phyloP scores from a whole-genome alignment of 192 early-diverging fungal genomes.

The Ambispora gerdemannii region DNA sequence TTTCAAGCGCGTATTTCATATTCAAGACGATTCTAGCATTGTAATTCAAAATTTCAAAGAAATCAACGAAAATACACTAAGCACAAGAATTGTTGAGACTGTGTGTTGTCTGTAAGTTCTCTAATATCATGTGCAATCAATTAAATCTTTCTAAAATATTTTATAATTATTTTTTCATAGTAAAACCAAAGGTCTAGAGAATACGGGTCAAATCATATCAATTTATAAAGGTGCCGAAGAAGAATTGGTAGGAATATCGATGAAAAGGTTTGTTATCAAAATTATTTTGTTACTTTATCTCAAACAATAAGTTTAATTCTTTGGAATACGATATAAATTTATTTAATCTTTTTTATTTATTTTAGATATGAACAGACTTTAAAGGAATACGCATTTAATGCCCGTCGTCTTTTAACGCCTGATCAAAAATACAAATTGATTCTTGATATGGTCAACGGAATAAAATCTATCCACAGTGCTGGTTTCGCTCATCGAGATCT shows the following conservation, averaged over 20 bases:
- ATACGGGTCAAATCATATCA: constrained; percentile 55
- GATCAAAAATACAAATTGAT: constrained; percentile 54
- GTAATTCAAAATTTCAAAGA: constrained; percentile 60
- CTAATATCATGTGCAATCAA: neutral
- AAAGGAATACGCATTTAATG: constrained; percentile 56
- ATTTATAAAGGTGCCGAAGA: constrained; percentile 50
- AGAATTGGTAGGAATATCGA: constrained; percentile 56
- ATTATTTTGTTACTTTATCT: neutral
- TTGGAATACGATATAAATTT: too few species aligned
- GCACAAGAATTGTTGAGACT: constrained; percentile 54
- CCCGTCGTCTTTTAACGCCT: constrained; percentile 48
- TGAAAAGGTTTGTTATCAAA: constrained; percentile 45
- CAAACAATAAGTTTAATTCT: neutral
- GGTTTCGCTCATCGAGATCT: constrained; percentile 60
- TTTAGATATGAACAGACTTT: constrained; percentile 51
- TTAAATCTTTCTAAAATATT: neutral
- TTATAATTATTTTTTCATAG: constrained; percentile 22
- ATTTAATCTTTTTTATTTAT: neutral
- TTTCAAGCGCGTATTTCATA: constrained; percentile 57
- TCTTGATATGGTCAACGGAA: constrained; percentile 50
- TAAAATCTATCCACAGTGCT: constrained; percentile 49
- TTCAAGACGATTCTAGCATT: constrained; percentile 38
- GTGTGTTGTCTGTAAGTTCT: constrained; percentile 54
- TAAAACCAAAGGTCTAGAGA: constrained; percentile 42
- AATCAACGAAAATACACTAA: constrained; percentile 49